These are phyloP conservation scores for Hypomontagnella monticulosa DNA, from an alignment of 495 filamentous ascomycete genomes.

Conservation along the genomic window DNA sequence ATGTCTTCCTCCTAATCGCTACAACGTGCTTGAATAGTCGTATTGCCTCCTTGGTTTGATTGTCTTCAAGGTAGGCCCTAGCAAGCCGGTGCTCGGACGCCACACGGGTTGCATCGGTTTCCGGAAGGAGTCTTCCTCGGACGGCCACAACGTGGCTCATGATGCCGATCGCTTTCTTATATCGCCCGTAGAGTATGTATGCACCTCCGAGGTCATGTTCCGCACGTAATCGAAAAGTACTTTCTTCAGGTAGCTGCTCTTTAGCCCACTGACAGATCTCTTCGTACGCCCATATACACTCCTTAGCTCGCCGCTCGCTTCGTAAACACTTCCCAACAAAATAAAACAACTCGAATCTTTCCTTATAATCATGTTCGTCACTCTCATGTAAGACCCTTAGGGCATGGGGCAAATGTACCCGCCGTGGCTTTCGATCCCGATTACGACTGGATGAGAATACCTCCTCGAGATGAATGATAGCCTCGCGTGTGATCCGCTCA, in stretches of 20 bases:
- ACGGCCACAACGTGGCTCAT: slow-evolving; percentile 26
- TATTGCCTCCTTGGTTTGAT: slow-evolving; percentile 39
- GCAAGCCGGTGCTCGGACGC: slow-evolving; percentile 31
- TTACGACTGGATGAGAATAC: too few species aligned
- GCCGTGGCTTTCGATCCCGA: too few species aligned
- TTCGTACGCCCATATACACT: slow-evolving; percentile 44
- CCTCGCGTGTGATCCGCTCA: too few species aligned
- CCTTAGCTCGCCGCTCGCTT: slow-evolving; percentile 41
- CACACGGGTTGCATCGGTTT: too few species aligned
- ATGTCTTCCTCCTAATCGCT: slow-evolving; percentile 24
- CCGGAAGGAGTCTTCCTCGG: too few species aligned
- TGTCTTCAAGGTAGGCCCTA: slow-evolving; percentile 39
- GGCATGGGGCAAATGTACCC: slow-evolving; percentile 46
- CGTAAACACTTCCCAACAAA: slow-evolving; percentile 32
- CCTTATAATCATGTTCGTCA: slow-evolving; percentile 12
- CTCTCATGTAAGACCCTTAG: slow-evolving; percentile 31
- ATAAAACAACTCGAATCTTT: slow-evolving; percentile 32
- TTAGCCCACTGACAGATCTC: slow-evolving; percentile 37
- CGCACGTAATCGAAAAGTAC: not conserved
- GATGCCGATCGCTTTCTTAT: slow-evolving; percentile 25
- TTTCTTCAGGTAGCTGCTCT: slow-evolving; percentile 3
- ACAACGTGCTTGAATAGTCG: slow-evolving; percentile 48
- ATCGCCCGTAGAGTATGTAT: not conserved
- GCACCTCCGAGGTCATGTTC: not conserved
- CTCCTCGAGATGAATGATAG: too few species aligned